Evolutionary conservation across 306 rosid species (phyloP).

Genomic region (Biancaea sappan): DNA sequence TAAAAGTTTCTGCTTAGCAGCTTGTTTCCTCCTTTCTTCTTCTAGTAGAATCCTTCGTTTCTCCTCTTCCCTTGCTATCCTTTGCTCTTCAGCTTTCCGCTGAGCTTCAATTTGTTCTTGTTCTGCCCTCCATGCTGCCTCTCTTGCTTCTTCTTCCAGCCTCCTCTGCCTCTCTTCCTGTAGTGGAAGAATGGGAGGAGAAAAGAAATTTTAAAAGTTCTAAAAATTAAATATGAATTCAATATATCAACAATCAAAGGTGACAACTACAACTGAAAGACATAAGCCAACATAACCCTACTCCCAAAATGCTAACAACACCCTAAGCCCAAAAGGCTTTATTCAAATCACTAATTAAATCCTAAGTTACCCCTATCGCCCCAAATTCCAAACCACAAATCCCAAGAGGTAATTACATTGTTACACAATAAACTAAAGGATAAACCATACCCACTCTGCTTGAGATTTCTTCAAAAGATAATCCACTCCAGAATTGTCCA

Average conservation of each 20-base stretch:
- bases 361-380: neutral
- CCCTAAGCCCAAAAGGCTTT: neutral
- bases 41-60: conserved; percentile 68
- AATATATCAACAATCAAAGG: neutral
- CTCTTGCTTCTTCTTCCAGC: conserved; percentile 91
- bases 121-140: conserved; percentile 92
- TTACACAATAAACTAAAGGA: neutral
- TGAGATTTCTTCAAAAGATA: neutral
- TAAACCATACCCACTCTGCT: too few relatives aligned
- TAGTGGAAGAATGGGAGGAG: neutral
- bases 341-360: neutral
- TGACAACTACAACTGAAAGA: neutral
- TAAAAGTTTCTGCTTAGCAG: conserved; percentile 88
- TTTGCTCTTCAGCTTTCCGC: conserved; percentile 83
- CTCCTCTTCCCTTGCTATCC: conserved; percentile 83
- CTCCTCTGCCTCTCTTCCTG: conserved; percentile 80
- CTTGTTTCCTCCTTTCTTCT: conserved; percentile 93
- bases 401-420: neutral
- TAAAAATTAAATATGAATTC: neutral
- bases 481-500: neutral
- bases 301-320: neutral
- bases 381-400: neutral
- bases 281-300: neutral
- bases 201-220: neutral
- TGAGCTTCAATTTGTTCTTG: conserved; percentile 74